Evolutionary conservation across 768 basidiomycete species (phyloP).

Genomic region (Phlebiopsis flavidoalba): DNA sequence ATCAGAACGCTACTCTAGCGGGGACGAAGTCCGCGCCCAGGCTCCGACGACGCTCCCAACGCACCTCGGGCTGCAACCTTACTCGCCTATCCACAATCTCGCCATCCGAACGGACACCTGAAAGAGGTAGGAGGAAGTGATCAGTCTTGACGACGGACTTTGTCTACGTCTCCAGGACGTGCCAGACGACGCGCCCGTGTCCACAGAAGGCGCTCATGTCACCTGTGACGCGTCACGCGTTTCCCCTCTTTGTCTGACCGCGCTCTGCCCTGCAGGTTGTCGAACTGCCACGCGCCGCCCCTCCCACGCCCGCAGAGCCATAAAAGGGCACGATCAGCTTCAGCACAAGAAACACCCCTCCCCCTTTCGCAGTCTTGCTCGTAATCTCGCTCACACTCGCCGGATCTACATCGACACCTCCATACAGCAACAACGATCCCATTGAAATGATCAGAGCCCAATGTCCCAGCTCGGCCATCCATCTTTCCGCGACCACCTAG

Average conservation of each 20-base stretch:
- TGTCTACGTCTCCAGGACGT: slow-evolving; percentile 32
- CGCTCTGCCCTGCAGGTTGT: slow-evolving; percentile 6
- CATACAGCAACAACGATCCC: slow-evolving; percentile 25
- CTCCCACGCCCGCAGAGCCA: slow-evolving; percentile 22
- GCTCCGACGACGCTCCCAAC: slow-evolving; percentile 12
- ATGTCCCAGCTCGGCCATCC: slow-evolving; percentile 16
- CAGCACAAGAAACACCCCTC: slow-evolving; percentile 31
- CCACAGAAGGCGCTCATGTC: slow-evolving; percentile 13
- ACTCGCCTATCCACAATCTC: slow-evolving; percentile 37
- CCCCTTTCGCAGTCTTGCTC: slow-evolving; percentile 36
- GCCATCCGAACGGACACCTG: slow-evolving; percentile 3
- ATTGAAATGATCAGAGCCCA: slow-evolving; percentile 31
- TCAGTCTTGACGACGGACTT: slow-evolving; percentile 36
- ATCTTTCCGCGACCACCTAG: slow-evolving; percentile 11
- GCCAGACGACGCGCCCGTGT: slow-evolving; percentile 17
- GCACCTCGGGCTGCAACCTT: slow-evolving; percentile 30
- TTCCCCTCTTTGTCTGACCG: neutral
- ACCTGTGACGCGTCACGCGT: slow-evolving; percentile 16
- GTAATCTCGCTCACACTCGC: slow-evolving; percentile 38
- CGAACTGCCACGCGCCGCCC: slow-evolving; percentile 16
- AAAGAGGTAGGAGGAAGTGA: slow-evolving; percentile 27
- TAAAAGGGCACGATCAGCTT: slow-evolving; percentile 31
- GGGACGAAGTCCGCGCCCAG: slow-evolving; percentile 15
- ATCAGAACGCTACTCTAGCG: slow-evolving; percentile 25
- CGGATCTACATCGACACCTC: slow-evolving; percentile 34